These are phyloP conservation scores for Cladorrhinum sp. DNA, from an alignment of 2,329 filamentous ascomycete species.

Conservation along the genomic window DNA sequence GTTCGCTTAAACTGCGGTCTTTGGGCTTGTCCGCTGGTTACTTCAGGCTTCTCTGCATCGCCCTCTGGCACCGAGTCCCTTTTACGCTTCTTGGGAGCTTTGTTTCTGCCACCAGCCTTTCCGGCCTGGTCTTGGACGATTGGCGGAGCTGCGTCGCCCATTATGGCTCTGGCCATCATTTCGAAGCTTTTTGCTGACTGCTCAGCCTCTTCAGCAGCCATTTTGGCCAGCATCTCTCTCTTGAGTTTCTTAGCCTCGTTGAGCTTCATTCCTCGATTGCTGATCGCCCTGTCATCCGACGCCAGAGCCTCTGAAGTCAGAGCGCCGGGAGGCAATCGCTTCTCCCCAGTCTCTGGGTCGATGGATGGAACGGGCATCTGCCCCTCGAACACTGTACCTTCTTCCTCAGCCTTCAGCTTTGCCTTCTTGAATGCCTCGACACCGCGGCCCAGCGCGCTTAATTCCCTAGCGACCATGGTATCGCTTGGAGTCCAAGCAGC, in stretches of 20 bases:
- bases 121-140: constrained; percentile 16
- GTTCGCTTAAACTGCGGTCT: constrained; percentile 33
- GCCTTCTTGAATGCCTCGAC: constrained; percentile 60
- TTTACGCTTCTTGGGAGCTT: constrained; percentile 35
- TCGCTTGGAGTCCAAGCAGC: constrained; percentile 80
- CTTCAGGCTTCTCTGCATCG: constrained; percentile 30
- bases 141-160: constrained; percentile 19
- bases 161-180: constrained; percentile 31
- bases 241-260: constrained; percentile 77
- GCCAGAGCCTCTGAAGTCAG: constrained; percentile 55
- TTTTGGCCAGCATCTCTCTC: constrained; percentile 60
- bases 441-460: constrained; percentile 67
- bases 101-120: constrained; percentile 23
- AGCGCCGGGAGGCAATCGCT: constrained; percentile 57
- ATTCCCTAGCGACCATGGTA: constrained; percentile 79
- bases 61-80: constrained; percentile 32
- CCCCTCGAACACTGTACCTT: constrained; percentile 59
- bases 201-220: constrained; percentile 59
- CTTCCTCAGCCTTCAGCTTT: constrained; percentile 62
- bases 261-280: constrained; percentile 72
- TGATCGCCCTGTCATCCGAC: constrained; percentile 60
- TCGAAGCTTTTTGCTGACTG: constrained; percentile 36
- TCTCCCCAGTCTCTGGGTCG: constrained; percentile 49
- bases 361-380: constrained; percentile 41
- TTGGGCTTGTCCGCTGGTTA: constrained; percentile 20